These are phyloP conservation scores for Wickerhamomyces silvicola DNA, from an alignment of 805 yeast genomes.

Conservation along the genomic window DNA sequence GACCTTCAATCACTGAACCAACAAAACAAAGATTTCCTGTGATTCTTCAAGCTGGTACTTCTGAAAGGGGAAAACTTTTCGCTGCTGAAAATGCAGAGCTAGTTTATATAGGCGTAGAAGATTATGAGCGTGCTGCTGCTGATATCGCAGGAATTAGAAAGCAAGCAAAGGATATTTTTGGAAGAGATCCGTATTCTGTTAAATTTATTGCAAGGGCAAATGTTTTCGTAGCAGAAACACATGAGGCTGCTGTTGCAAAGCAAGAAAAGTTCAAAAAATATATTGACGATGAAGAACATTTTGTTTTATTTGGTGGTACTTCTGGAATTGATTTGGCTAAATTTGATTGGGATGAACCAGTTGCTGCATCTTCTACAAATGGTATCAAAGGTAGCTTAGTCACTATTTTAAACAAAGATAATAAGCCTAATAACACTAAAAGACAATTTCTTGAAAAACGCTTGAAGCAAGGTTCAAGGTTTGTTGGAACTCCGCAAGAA, in stretches of 20 bases:
- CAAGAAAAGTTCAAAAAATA: conserved; percentile 23
- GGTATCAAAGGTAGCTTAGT: too few relatives aligned
- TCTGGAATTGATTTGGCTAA: conserved; percentile 32
- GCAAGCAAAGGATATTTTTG: conserved; percentile 24
- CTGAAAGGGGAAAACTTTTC: conserved; percentile 28
- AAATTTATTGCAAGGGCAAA: conserved; percentile 30
- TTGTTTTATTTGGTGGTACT: conserved; percentile 33
- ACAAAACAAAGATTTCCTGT: conserved; percentile 35
- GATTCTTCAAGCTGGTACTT: conserved; percentile 34
- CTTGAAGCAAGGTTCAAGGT: conserved; percentile 23
- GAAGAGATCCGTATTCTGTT: conserved; percentile 28
- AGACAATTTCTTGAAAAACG: conserved; percentile 11
- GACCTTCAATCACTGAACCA: conserved; percentile 31
- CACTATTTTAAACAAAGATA: too few relatives aligned
- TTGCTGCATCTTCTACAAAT: conserved; percentile 10
- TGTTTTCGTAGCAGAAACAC: conserved; percentile 28
- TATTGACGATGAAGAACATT: conserved; percentile 32
- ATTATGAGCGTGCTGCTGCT: conserved; percentile 23
- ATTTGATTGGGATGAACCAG: conserved; percentile 27
- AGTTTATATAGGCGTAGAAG: conserved; percentile 27
- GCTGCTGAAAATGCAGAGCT: conserved; percentile 35
- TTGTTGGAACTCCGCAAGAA: conserved; percentile 28
- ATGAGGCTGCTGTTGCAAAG: conserved; percentile 30
- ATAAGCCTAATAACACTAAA: conserved; percentile 13
- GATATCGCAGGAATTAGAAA: conserved; percentile 21